phyloP scores from a whole-genome alignment of 495 filamentous ascomycete genomes.

The Darksidea phi region DNA sequence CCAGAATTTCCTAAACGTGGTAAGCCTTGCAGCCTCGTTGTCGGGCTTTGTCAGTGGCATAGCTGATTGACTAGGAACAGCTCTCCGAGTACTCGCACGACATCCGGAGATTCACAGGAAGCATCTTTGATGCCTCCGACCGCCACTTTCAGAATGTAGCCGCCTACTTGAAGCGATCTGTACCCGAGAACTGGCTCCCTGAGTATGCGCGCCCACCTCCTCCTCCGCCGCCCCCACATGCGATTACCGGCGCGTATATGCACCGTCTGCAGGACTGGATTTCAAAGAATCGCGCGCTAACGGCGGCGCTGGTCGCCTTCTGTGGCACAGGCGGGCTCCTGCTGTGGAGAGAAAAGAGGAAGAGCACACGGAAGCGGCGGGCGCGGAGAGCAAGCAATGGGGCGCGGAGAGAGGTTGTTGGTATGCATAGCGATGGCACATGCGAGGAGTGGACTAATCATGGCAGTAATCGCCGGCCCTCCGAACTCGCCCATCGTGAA shows the following conservation, averaged over 20 bases:
- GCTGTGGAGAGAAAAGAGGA: slow-evolving; percentile 60
- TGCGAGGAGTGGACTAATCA: slow-evolving; percentile 1
- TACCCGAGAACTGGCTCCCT: slow-evolving; percentile 32
- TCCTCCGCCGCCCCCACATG: slow-evolving; percentile 47
- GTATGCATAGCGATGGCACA: slow-evolving; percentile 39
- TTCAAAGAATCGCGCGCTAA: slow-evolving; percentile 64
- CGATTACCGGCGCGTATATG: slow-evolving; percentile 44
- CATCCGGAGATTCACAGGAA: slow-evolving; percentile 45
- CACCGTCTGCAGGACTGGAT: slow-evolving; percentile 62
- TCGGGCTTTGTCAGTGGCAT: not conserved
- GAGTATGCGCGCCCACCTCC: slow-evolving; percentile 46
- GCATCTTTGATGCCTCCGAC: slow-evolving; percentile 27
- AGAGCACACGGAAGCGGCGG: slow-evolving; percentile 63
- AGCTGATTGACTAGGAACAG: slow-evolving; percentile 47
- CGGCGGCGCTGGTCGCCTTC: slow-evolving; percentile 64
- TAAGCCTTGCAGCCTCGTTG: slow-evolving; percentile 45
- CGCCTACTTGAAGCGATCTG: slow-evolving; percentile 20
- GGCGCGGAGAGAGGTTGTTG: slow-evolving; percentile 82
- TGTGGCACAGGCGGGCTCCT: slow-evolving; percentile 67
- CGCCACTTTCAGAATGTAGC: slow-evolving; percentile 30
- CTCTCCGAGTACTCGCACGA: slow-evolving; percentile 71
- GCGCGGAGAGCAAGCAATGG: slow-evolving; percentile 78
- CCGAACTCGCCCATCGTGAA: slow-evolving; percentile 76
- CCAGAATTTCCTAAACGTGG: slow-evolving; percentile 61
- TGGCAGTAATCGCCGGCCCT: slow-evolving; percentile 71